phyloP scores from a whole-genome alignment of 495 filamentous ascomycete species.

The Aeminium ludgeri region DNA sequence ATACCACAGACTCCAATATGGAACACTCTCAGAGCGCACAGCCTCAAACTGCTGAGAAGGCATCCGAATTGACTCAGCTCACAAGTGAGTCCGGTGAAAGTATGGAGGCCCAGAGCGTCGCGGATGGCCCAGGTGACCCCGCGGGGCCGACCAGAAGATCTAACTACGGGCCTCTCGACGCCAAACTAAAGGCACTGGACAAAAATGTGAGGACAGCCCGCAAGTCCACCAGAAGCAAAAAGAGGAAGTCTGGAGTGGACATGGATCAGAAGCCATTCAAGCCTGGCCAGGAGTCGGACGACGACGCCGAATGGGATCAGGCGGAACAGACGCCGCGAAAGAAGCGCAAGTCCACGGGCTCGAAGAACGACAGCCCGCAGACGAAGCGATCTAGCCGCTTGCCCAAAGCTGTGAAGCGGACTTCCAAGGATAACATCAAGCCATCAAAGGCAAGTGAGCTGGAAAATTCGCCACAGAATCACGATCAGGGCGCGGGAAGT shows the following conservation, averaged over 20 bases:
- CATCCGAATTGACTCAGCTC: neutral
- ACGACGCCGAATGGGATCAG: conserved; percentile 14
- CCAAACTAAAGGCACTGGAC: conserved; percentile 17
- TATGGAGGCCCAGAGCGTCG: conserved; percentile 4
- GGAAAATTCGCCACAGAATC: neutral
- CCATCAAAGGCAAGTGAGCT: neutral
- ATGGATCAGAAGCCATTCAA: conserved; percentile 16
- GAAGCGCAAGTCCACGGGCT: conserved; percentile 11
- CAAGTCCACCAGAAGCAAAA: conserved; percentile 14
- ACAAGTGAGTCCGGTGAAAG: neutral
- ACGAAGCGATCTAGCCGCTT: conserved; percentile 4
- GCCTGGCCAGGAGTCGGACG: conserved; percentile 12
- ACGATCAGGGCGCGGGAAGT: neutral
- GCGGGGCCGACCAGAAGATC: neutral
- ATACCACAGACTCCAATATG: too few species aligned
- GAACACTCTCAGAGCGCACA: neutral
- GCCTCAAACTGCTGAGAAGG: neutral
- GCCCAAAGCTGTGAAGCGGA: neutral
- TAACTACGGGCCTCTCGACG: conserved; percentile 12
- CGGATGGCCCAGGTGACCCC: neutral
- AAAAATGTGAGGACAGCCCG: conserved; percentile 5
- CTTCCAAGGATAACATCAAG: neutral
- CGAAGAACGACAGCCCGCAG: conserved; percentile 7
- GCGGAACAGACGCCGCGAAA: conserved; percentile 5
- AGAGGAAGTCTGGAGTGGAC: conserved; percentile 17